A percentile compares a stretch with the other conserved stretches of the same genome.
phyloP scores from a whole-genome alignment of 169 alveolate species.

The Plasmodium cynomolgi region DNA sequence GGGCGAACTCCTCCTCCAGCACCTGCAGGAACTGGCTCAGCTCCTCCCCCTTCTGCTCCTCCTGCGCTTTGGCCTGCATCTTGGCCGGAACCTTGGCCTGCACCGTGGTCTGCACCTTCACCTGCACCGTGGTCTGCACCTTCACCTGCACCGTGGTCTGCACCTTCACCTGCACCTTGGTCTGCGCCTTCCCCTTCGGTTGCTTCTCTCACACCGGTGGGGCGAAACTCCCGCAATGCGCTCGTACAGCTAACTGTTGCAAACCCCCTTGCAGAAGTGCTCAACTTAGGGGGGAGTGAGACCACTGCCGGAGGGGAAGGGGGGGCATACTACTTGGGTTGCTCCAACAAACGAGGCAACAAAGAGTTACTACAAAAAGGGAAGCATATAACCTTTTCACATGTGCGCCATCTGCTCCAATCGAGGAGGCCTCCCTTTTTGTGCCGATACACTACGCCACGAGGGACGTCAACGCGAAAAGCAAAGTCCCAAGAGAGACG shows the following conservation, averaged over 20 bases:
- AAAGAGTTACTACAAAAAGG: not conserved
- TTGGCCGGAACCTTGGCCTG: not conserved
- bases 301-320: not conserved
- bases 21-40: not conserved
- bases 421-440: not conserved
- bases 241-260: not conserved
- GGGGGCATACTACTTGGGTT: not conserved
- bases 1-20: conserved; percentile 35
- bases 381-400: not conserved
- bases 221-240: not conserved
- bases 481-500: not conserved
- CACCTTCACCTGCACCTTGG: no score
- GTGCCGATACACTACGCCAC: not conserved
- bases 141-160: not conserved
- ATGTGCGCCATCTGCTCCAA: not conserved
- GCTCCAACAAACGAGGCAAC: not conserved
- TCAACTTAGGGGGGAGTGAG: not conserved
- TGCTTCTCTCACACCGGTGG: not conserved
- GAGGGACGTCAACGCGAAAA: not conserved
- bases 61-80: conserved; percentile 11
- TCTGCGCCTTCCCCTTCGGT: not conserved
- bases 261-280: not conserved
- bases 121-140: no score
- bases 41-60: conserved; percentile 22
- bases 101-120: not conserved